Conservation (phyloP, 208 protist species). For the Wallacemonas rigidus region DNA sequence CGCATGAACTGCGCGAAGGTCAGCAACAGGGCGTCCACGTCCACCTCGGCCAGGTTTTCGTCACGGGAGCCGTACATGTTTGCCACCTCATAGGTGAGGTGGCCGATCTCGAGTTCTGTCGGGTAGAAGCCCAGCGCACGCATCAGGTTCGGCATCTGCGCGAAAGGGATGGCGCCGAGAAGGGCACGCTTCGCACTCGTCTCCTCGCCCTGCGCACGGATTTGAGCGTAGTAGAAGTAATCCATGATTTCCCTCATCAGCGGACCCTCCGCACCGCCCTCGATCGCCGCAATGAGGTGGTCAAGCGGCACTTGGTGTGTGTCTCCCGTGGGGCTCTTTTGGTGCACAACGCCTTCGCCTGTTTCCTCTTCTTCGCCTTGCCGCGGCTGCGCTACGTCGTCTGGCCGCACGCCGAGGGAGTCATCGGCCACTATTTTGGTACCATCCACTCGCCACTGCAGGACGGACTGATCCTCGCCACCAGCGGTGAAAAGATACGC, state of each 20-base stretch:
- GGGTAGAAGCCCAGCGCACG: slow-evolving; percentile 96
- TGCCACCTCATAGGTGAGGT: slow-evolving; percentile 93
- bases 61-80: slow-evolving; percentile 71
- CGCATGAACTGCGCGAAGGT: slow-evolving; percentile 92
- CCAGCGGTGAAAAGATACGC: slow-evolving; percentile 91
- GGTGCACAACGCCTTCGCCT: no score
- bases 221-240: slow-evolving; percentile 97
- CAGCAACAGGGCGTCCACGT: slow-evolving; percentile 81
- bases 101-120: slow-evolving; percentile 90
- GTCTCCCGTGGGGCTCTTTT: background rate
- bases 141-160: slow-evolving; percentile 94
- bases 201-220: slow-evolving; percentile 93
- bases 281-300: slow-evolving; percentile 87
- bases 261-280: slow-evolving; percentile 87
- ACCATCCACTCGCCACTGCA: slow-evolving; percentile 89
- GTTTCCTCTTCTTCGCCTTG: background rate
- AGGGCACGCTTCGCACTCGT: slow-evolving; percentile 91
- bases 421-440: slow-evolving; percentile 38
- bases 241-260: slow-evolving; percentile 95
- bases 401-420: slow-evolving; percentile 4
- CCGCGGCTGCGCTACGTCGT: background rate
- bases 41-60: slow-evolving; percentile 60
- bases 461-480: slow-evolving; percentile 86
- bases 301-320: slow-evolving; percentile 70
- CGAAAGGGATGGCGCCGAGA: slow-evolving; percentile 87